phyloP scores from a whole-genome alignment of 495 filamentous ascomycete species.

The Penicillium maclennaniae region DNA sequence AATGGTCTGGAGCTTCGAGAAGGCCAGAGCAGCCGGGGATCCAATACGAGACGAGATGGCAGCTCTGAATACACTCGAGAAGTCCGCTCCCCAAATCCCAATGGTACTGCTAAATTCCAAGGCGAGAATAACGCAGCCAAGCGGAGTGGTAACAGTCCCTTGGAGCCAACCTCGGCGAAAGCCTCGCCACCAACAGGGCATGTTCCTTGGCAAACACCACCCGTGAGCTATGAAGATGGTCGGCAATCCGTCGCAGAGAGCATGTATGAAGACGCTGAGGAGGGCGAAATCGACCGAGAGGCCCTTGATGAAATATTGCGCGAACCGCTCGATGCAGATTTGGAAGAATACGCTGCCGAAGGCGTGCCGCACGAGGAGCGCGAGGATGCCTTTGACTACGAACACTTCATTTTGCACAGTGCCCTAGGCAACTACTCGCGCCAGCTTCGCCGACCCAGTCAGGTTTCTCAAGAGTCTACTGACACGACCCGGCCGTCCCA shows the following conservation, averaged over 20 bases:
- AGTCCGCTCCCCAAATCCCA: conserved; percentile 6
- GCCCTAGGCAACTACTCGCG: conserved; percentile 68
- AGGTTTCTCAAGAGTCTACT: conserved; percentile 63
- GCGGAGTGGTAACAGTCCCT: conserved; percentile 4
- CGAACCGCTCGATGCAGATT: conserved; percentile 40
- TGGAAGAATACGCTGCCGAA: conserved; percentile 19
- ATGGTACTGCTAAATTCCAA: background rate
- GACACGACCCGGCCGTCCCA: conserved; percentile 61
- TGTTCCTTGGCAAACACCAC: background rate
- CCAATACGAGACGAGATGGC: conserved; percentile 14
- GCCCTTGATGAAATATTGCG: conserved; percentile 41
- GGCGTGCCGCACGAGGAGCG: conserved; percentile 80
- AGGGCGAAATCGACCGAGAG: conserved; percentile 49
- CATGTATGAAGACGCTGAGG: conserved; percentile 58
- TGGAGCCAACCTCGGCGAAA: conserved; percentile 1
- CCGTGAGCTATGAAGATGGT: conserved; percentile 22
- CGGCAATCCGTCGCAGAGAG: conserved; percentile 43
- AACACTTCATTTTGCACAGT: conserved; percentile 90
- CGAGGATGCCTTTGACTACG: conserved; percentile 95
- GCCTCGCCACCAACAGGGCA: background rate
- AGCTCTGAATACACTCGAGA: conserved; percentile 20
- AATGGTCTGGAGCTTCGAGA: conserved; percentile 44
- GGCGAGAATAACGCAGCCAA: conserved; percentile 1
- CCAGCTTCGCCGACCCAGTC: conserved; percentile 53
- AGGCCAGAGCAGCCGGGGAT: conserved; percentile 24